Base-by-base conservation (phyloP, 2,329 filamentous ascomycete genomes). In the Cercospora sojina region DNA sequence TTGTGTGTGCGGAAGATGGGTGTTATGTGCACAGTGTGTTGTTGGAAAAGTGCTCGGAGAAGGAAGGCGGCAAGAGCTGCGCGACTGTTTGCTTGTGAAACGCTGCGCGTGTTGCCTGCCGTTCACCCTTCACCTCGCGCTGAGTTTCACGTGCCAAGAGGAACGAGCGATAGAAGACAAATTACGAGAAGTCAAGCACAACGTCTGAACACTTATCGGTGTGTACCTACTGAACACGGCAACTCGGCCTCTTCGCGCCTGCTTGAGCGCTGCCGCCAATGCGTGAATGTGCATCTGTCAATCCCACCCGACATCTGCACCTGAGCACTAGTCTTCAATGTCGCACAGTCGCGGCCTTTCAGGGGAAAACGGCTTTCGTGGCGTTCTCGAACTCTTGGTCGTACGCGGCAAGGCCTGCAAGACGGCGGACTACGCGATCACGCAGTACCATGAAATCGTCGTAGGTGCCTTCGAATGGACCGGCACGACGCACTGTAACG, bases 391-490 rank as follows among this genome's bases (percentile, higher is more conserved):
- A 62, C 18, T 49, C 60, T 18, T 55, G 3, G 32, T 62, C 60
- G 31, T 62, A 62, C 4, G 47, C 60, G 3, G 43, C 64, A 59
- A 68, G 66, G 7, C 51, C 56, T 10, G 69, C 67, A 13, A 70
- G 29, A 12, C 67, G 59, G 16, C 51, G 32, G 1, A 70, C 18
- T 27, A 69, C 51, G 16, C 67, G 59, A 25, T 63, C 53, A 16
- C 69, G 69, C 31, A 69, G 62, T 23, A 57, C 32, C 29, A 58
- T 41, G 35, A 70, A 59, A 16, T 70, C 69, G n/a, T 70, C 61
- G 27, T 59, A 31, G 3, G 62, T 64, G 12, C 69, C 69, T 16
- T 63, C 41, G 32, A 69, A 69, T 6, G 49, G 57, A 23, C 61
- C 66, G 2, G 29, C 61, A 25, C 59, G 27, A 38, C 56, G 57